phyloP scores from a whole-genome alignment of 2,329 filamentous ascomycete genomes.

The Cladosporium cucumerinum region DNA sequence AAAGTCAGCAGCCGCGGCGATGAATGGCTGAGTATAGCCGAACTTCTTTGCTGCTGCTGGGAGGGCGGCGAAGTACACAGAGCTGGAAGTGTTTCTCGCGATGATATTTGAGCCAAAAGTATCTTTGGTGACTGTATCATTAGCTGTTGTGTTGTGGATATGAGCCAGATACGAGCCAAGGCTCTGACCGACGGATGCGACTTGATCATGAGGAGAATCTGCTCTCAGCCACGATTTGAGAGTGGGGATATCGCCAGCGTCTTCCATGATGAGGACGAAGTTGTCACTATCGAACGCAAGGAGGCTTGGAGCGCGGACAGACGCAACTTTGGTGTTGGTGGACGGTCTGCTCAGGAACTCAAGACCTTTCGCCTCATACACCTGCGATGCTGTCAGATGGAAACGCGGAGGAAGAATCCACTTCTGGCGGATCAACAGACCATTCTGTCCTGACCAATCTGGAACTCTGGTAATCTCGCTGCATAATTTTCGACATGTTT shows the following conservation, averaged over 20 bases:
- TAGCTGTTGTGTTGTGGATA: conserved; percentile 18
- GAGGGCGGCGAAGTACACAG: conserved; percentile 16
- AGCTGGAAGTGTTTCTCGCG: conserved; percentile 12
- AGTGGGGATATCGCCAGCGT: conserved; percentile 15
- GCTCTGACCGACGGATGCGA: conserved; percentile 6
- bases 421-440: neutral
- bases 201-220: neutral
- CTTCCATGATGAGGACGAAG: conserved; percentile 15
- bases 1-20: conserved; percentile 15
- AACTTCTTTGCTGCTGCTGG: conserved; percentile 16
- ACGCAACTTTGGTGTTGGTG: neutral
- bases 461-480: neutral
- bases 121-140: neutral
- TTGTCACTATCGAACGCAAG: neutral
- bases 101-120: conserved; percentile 15
- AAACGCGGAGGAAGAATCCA: neutral
- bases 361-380: neutral
- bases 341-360: neutral
- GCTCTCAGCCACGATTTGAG: conserved; percentile 20
- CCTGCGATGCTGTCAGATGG: neutral
- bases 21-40: conserved; percentile 15
- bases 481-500: conserved; percentile 6
- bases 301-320: neutral
- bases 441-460: neutral
- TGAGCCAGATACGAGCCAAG: conserved; percentile 20